These are phyloP conservation scores for Zopfia rhizophila DNA, from an alignment of 2,329 filamentous ascomycete species.

Conservation along the genomic window DNA sequence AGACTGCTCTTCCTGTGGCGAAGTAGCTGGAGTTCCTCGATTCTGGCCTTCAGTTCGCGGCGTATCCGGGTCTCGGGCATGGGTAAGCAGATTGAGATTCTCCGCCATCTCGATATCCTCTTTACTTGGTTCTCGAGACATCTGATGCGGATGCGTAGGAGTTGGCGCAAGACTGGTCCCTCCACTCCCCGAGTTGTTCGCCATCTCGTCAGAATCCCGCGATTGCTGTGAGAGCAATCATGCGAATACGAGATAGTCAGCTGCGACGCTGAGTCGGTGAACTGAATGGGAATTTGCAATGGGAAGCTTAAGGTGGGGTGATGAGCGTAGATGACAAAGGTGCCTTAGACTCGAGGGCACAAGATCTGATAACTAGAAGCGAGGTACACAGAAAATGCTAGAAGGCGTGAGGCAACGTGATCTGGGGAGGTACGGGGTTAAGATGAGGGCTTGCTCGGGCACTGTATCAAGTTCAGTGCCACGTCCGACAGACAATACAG, in stretches of 20 bases:
- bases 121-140: conserved; percentile 58
- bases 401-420: conserved; percentile 39
- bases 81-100: conserved; percentile 56
- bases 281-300: conserved; percentile 26
- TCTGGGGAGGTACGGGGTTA: conserved; percentile 31
- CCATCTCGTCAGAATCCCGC: conserved; percentile 34
- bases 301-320: conserved; percentile 2
- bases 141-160: conserved; percentile 48
- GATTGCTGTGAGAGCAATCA: conserved; percentile 20
- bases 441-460: conserved; percentile 25
- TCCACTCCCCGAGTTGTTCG: conserved; percentile 40
- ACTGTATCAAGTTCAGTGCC: conserved; percentile 26
- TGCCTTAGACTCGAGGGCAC: conserved; percentile 6
- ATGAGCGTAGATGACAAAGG: conserved; percentile 1
- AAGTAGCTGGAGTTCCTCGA: conserved; percentile 23
- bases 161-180: conserved; percentile 51
- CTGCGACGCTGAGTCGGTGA: conserved; percentile 20
- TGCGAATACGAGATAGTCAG: conserved; percentile 8
- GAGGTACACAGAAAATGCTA: conserved; percentile 14
- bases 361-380: conserved; percentile 9
- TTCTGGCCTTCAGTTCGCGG: conserved; percentile 31
- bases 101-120: conserved; percentile 63
- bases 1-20: conserved; percentile 33
- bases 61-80: conserved; percentile 51
- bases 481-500: conserved; percentile 21